A percentile compares a stretch with the other conserved stretches of the same genome.
Evolutionary conservation across 2,329 filamentous ascomycete species (phyloP).

Genomic region (Penicillium sp.): DNA sequence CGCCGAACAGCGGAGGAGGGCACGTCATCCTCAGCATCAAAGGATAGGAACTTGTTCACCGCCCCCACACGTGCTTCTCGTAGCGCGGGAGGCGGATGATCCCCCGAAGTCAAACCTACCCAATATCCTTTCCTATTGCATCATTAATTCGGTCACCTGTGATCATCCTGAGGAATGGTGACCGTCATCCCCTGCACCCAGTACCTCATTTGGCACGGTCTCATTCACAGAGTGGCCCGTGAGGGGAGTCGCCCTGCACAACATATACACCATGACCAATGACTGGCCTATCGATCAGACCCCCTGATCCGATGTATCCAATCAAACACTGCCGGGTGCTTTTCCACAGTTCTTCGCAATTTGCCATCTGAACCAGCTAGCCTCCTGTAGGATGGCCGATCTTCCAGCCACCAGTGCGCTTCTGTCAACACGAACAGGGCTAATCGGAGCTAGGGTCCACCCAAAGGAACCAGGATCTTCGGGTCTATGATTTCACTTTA

Average conservation of each 20-base stretch:
- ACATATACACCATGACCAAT: conserved; percentile 18
- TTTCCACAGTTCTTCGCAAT: conserved; percentile 17
- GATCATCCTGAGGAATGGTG: conserved; percentile 1
- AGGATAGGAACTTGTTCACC: conserved; percentile 7
- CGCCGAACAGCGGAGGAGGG: background rate
- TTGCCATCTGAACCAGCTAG: conserved; percentile 31
- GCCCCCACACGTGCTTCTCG: conserved; percentile 14
- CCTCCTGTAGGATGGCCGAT: conserved; percentile 31
- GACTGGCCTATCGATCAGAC: conserved; percentile 7
- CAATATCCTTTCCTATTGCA: background rate
- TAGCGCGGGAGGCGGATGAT: conserved; percentile 9
- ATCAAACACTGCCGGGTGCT: conserved; percentile 15
- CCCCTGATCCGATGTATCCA: conserved; percentile 8
- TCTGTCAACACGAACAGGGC: conserved; percentile 13
- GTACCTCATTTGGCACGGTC: conserved; percentile 11
- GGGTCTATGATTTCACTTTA: conserved; percentile 11
- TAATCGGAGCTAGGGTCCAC: conserved; percentile 8
- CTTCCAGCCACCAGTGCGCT: conserved; percentile 22
- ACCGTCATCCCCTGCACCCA: conserved; percentile 5
- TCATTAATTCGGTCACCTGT: background rate
- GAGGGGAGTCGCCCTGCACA: conserved; percentile 18
- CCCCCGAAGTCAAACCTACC: conserved; percentile 5
- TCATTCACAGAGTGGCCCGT: conserved; percentile 13
- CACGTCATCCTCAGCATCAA: background rate
- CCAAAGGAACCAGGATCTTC: conserved; percentile 10